These are phyloP conservation scores for Streptanthus diversifolius DNA, from an alignment of 345 rosid genomes.

Conservation along the genomic window DNA sequence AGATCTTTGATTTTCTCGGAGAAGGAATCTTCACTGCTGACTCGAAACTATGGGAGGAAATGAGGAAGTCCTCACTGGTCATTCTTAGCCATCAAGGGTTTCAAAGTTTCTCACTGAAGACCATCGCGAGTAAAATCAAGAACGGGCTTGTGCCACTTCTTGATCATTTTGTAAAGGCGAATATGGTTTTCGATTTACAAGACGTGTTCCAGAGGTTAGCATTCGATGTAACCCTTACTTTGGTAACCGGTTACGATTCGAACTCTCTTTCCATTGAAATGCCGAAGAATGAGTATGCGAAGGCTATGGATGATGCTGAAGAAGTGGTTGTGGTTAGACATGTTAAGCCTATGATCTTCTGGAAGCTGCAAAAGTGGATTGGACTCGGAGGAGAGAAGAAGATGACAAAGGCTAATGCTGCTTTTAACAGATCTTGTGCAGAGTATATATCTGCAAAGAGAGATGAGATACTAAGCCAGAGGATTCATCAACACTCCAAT, in stretches of 20 bases:
- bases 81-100: conserved; percentile 31
- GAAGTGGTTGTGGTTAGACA: conserved; percentile 28
- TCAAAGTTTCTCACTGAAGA: conserved; percentile 22
- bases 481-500: background rate
- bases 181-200: conserved; percentile 36
- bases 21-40: conserved; percentile 42
- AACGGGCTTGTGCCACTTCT: conserved; percentile 34
- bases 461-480: background rate
- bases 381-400: conserved; percentile 41
- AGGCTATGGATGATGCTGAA: conserved; percentile 40
- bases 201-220: conserved; percentile 42
- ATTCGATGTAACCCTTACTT: conserved; percentile 41
- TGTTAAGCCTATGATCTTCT: conserved; percentile 22
- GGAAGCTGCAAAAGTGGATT: conserved; percentile 37
- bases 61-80: conserved; percentile 29
- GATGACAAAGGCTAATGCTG: conserved; percentile 29
- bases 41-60: conserved; percentile 31
- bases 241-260: conserved; percentile 41
- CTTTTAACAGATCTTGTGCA: conserved; percentile 11
- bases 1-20: conserved; percentile 35
- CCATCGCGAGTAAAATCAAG: conserved; percentile 6
- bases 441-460: conserved; percentile 34
- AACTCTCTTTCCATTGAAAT: conserved; percentile 32
- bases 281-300: conserved; percentile 25
- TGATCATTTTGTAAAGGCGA: conserved; percentile 27